Percentiles rank a stretch among this genome's conserved stretches.
Evolutionary conservation across 1,139 yeast genomes (phyloP).

Genomic region (Lipomyces yarrowii): DNA sequence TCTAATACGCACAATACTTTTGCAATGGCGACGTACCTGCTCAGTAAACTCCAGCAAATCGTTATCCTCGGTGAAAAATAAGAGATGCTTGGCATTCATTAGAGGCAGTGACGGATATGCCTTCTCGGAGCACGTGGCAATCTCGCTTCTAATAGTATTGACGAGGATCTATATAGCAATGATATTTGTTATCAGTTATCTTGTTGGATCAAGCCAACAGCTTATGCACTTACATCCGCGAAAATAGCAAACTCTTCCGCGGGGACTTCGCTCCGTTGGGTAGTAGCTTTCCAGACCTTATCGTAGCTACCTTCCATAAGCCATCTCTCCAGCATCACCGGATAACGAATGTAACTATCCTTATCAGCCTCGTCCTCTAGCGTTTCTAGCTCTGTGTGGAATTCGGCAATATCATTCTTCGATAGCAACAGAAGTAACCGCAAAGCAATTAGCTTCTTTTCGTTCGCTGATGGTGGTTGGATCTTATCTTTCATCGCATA

Average conservation of each 20-base stretch:
- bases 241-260: conserved; percentile 49
- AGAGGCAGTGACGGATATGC: conserved; percentile 78
- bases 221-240: conserved; percentile 39
- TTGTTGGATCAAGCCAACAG: not conserved
- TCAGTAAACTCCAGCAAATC: conserved; percentile 63
- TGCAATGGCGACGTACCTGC: conserved; percentile 36
- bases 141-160: conserved; percentile 78
- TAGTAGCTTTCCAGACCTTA: conserved; percentile 81
- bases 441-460: conserved; percentile 76
- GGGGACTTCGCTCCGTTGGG: conserved; percentile 51
- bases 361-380: conserved; percentile 62
- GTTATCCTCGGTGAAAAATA: conserved; percentile 72
- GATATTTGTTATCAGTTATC: no score
- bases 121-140: conserved; percentile 81
- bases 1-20: not conserved
- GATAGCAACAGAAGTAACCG: conserved; percentile 75
- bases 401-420: conserved; percentile 80
- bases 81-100: conserved; percentile 76
- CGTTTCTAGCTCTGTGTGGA: conserved; percentile 85
- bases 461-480: conserved; percentile 61
- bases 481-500: conserved; percentile 51
- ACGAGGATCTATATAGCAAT: conserved; percentile 52
- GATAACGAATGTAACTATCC: conserved; percentile 70
- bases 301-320: conserved; percentile 96
- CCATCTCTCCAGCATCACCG: conserved; percentile 87